phyloP scores from a whole-genome alignment of 495 filamentous ascomycete species.

The Penicillium macrosclerotiorum region DNA sequence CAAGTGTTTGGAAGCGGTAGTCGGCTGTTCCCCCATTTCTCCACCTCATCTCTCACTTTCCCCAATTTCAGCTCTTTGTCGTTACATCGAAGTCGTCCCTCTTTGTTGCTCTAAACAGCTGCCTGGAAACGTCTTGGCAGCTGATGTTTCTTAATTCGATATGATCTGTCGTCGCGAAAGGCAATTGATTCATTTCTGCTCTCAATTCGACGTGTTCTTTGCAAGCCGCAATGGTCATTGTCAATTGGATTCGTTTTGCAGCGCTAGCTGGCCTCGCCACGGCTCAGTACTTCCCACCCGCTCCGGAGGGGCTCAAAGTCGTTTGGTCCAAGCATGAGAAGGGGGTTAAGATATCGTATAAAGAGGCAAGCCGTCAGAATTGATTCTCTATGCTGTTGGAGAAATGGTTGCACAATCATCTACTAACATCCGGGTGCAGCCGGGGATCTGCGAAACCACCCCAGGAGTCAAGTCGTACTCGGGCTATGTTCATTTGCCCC shows the following conservation, averaged over 20 bases:
- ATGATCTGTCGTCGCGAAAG: too few relatives aligned
- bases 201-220: too few relatives aligned
- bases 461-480: conserved; percentile 44
- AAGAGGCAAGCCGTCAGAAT: conserved; percentile 61
- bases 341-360: conserved; percentile 62
- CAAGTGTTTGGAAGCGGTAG: too few relatives aligned
- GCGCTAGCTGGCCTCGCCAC: conserved; percentile 19
- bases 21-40: too few relatives aligned
- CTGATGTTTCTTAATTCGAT: too few relatives aligned
- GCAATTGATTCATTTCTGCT: too few relatives aligned
- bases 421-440: conserved; percentile 30
- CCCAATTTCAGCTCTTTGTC: too few relatives aligned
- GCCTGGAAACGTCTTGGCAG: too few relatives aligned
- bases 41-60: too few relatives aligned
- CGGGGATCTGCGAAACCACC: conserved; percentile 51
- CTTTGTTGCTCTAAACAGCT: too few relatives aligned
- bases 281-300: conserved; percentile 56
- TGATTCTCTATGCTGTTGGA: too few relatives aligned
- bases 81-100: too few relatives aligned
- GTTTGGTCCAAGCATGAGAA: conserved; percentile 57
- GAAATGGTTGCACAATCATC: not conserved
- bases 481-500: conserved; percentile 44
- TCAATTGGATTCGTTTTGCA: conserved; percentile 8
- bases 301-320: conserved; percentile 49
- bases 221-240: not conserved